Base-by-base conservation (phyloP, 1,284 basidiomycete genomes). In the Malassezia brasiliensis region DNA sequence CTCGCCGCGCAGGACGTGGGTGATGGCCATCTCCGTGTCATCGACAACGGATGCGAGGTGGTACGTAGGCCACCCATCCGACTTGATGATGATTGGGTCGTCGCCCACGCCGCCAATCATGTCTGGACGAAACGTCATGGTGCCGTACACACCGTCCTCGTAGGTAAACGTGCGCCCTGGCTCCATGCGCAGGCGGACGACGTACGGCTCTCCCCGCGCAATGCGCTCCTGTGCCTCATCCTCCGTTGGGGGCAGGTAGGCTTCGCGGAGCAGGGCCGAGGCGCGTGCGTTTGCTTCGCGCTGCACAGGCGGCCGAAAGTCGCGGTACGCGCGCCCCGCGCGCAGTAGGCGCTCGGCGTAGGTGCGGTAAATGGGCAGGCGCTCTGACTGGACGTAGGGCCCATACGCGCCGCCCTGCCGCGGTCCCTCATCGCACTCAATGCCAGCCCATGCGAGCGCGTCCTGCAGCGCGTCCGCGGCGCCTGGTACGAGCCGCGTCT, bases 11-110 rank as follows among this genome's bases (percentile, higher is more conserved):
- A 98, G 77, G 2, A 98, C 91, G 75, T 98, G 93, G 0, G 89
- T 88, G 41, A 99, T 90, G 0, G 83, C 83, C 94, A 99, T 99
- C 64, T 85, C 83, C 67, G 90, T 83, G 76, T 98, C 94, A 63
- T 99, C 94, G 0, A 94, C 88, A 0, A 98, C 88, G 31, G 84
- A 91, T 0, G 94, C 93, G 2, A 99, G 82, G 64, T 98, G 94
- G 72, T 98, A 98, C 0, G 94, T 98, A 1, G 94, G 94, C 75
- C 87, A 93, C 0, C 83, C 79, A 73, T 98, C 91, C 0, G 86
- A 85, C 76, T 98, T 98, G 62, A 96, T 78, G 1, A 99, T 78
- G 50, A 98, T 83, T 11, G 90, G 90, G 72, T 99, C 93, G 31
- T 91, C 94, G 17, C 62, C 59, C 15, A 52, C 56, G 5, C 61